Evolutionary conservation across 371 early-diverging fungal genomes (phyloP), one percentile per base, ranked within the genome.

Genomic region (Circinella umbellata): DNA sequence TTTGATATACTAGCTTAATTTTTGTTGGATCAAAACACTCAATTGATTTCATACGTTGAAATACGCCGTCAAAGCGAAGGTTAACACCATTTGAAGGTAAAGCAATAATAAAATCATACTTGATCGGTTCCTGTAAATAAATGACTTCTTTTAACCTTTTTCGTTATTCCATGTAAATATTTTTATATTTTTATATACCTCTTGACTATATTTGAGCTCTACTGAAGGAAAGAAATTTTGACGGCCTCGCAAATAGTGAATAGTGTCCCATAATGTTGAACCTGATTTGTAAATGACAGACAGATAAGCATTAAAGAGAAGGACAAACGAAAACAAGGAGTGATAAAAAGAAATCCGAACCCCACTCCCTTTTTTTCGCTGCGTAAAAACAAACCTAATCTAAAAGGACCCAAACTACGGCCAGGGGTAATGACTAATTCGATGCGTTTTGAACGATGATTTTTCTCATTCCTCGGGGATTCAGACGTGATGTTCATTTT

Each of bases 121-220:
- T 73, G 64, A 90, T 76, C 14, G 91, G 91, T 3, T 87, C 77
- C 89, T 90, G 72, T 67, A 37, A 47, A 57, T 11, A 42, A 42
- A 42, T 9, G 3, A 42, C 51, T 17, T 8, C 51, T 5, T 15
- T 51, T 51, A 5, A 5, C 1, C 15, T n/a, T 6, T 57, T 34
- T 57, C 27, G 4, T 27, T 10, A 34, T 18, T 34, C 5, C 7
- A 57, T 27, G 10, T 0, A 34, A 10, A 18, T 34, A 57, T 18
- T 15, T 6, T 27, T 34, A 55, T 49, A 34, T 61, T 42, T 9
- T 67, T 27, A 53, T 46, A 17, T 82, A 89, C 90, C 74, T 88
- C 83, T 60, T 89, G 86, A 55, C 86, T 84, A 64, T 90, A 92
- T 67, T 88, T 90, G 38, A 89, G 77, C 37, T 90, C 90, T n/a